Conservation (phyloP, 768 basidiomycete species). For the Hericium alpestre region DNA sequence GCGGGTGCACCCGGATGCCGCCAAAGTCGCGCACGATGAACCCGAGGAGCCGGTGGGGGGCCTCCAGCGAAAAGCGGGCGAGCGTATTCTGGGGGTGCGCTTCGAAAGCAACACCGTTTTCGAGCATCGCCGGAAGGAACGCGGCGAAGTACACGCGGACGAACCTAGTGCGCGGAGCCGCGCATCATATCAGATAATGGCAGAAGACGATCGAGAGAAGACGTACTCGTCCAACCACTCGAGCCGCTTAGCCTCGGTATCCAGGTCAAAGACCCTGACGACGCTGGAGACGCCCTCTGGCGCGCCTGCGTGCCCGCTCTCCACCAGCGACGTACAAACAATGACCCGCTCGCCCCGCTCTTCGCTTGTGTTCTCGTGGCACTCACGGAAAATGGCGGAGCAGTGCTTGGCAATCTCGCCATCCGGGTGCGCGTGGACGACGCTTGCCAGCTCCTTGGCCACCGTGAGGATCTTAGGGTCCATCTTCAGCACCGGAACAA, state of each 20-base stretch:
- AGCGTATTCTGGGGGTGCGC: conserved; percentile 53
- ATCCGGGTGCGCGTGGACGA: conserved; percentile 36
- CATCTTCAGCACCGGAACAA: conserved; percentile 39
- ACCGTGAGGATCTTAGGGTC: conserved; percentile 41
- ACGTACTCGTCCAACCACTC: conserved; percentile 41
- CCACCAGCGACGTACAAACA: conserved; percentile 47
- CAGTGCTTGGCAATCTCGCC: conserved; percentile 46
- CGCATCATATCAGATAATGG: conserved; percentile 2
- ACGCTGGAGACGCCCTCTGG: conserved; percentile 37
- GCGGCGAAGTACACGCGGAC: conserved; percentile 40
- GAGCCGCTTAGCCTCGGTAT: conserved; percentile 39
- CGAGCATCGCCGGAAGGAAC: conserved; percentile 42
- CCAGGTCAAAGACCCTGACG: conserved; percentile 38
- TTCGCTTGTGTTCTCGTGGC: conserved; percentile 27
- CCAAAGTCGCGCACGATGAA: conserved; percentile 53
- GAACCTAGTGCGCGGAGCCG: conserved; percentile 24
- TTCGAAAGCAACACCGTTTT: conserved; percentile 50
- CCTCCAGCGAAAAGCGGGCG: conserved; percentile 38
- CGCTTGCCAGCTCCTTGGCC: conserved; percentile 44
- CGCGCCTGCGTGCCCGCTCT: conserved; percentile 38
- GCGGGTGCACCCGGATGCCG: conserved; percentile 41
- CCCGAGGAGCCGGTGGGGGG: conserved; percentile 36
- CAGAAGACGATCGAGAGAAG: neutral
- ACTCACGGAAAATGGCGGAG: conserved; percentile 41
- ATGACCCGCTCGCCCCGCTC: conserved; percentile 40